Conservation (phyloP, 495 filamentous ascomycete species). For the Neurospora sp. region DNA sequence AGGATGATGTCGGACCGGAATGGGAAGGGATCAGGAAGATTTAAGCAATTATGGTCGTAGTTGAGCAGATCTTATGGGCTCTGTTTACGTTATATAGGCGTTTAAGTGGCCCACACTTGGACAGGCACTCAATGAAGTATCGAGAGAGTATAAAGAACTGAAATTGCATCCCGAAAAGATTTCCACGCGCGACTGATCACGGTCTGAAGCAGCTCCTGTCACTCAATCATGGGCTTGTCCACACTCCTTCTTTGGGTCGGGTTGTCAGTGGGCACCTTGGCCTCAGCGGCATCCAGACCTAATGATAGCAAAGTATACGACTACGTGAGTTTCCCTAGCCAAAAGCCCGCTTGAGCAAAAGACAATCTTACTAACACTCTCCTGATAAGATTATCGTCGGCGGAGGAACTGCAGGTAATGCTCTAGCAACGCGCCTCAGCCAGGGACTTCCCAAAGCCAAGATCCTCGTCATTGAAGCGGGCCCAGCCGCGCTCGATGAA, state of each 20-base stretch:
- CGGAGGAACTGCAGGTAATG: slow-evolving; percentile 50
- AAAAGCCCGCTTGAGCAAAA: background rate
- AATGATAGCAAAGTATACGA: background rate
- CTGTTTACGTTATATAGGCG: too few relatives aligned
- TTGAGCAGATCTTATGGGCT: too few relatives aligned
- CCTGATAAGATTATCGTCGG: slow-evolving; percentile 48
- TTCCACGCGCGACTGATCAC: background rate
- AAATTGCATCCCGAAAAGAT: too few relatives aligned
- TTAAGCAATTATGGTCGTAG: too few relatives aligned
- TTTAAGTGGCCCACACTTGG: too few relatives aligned
- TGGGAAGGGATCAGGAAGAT: background rate
- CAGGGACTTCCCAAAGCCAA: slow-evolving; percentile 38
- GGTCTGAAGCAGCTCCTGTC: background rate
- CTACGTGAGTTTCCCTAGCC: background rate
- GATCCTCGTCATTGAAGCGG: slow-evolving; percentile 49
- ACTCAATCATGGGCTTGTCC: background rate
- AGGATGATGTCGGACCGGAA: background rate
- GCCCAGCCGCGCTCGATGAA: slow-evolving; percentile 34
- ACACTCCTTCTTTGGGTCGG: background rate
- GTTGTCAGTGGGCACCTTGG: background rate
- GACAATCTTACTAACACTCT: background rate
- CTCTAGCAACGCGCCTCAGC: slow-evolving; percentile 50
- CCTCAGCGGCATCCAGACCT: background rate
- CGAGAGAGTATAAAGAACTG: too few relatives aligned
- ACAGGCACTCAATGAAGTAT: too few relatives aligned